Evolutionary conservation across 768 basidiomycete species (phyloP).

Genomic region (Suillus luteus): DNA sequence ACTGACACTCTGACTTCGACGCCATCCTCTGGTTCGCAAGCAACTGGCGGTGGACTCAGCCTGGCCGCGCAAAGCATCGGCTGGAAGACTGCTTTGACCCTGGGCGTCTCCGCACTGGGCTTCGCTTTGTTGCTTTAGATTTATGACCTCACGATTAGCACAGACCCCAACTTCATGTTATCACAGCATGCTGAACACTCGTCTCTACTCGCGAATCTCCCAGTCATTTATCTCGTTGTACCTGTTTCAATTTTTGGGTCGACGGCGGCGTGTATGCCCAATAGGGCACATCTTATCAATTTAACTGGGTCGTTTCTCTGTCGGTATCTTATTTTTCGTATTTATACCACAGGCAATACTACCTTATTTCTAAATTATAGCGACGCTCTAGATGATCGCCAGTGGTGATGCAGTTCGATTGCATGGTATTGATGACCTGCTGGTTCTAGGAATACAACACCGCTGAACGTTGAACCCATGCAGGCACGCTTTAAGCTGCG

Average conservation of each 20-base stretch:
- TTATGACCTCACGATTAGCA: slow-evolving; percentile 1
- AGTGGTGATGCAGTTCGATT: not conserved
- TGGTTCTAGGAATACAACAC: not conserved
- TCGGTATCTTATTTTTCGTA: not conserved
- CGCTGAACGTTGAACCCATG: not conserved
- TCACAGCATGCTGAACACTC: not conserved
- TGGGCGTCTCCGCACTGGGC: slow-evolving; percentile 24
- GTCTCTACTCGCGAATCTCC: not conserved
- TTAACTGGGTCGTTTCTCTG: slow-evolving; percentile 1
- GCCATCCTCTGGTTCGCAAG: slow-evolving; percentile 3
- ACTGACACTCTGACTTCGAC: not conserved
- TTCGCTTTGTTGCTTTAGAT: slow-evolving; percentile 23
- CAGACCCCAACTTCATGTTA: slow-evolving; percentile 3
- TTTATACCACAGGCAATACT: slow-evolving; percentile 7
- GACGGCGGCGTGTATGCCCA: not conserved
- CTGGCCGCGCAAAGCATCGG: slow-evolving; percentile 11
- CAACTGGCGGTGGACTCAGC: slow-evolving; percentile 13
- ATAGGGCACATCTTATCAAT: not conserved
- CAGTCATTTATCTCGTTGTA: not conserved
- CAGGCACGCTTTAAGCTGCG: not conserved
- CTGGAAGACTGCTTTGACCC: slow-evolving; percentile 20
- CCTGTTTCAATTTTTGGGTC: not conserved
- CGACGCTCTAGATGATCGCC: not conserved
- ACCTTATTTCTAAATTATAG: slow-evolving; percentile 17
- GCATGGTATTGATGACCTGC: not conserved